phyloP scores from a whole-genome alignment of 805 yeast species.

The Ogataea angusta region DNA sequence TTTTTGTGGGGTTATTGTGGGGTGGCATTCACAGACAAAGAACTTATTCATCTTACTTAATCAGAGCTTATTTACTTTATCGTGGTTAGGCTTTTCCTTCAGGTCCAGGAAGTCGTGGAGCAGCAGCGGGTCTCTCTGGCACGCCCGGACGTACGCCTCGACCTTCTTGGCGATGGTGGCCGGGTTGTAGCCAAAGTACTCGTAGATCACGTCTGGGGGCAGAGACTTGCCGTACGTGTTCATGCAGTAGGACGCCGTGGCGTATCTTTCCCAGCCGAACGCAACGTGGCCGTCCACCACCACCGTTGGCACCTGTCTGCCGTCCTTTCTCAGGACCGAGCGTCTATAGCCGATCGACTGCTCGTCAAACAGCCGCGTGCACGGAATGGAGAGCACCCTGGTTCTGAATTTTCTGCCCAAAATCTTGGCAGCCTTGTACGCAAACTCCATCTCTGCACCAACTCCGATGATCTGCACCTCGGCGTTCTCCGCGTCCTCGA shows the following conservation, averaged over 20 bases:
- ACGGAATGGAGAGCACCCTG: slow-evolving; percentile 88
- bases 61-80: slow-evolving; percentile 21
- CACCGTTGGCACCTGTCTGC: slow-evolving; percentile 68
- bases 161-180: slow-evolving; percentile 70
- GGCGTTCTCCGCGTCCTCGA: slow-evolving; percentile 56
- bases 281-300: slow-evolving; percentile 93
- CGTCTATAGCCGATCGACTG: slow-evolving; percentile 80
- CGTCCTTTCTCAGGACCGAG: slow-evolving; percentile 83
- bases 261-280: slow-evolving; percentile 89
- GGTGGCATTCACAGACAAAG: slow-evolving; percentile 12
- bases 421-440: slow-evolving; percentile 77
- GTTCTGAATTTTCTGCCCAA: slow-evolving; percentile 60
- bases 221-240: slow-evolving; percentile 97
- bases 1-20: slow-evolving; percentile 6
- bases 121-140: slow-evolving; percentile 24
- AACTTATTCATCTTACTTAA: slow-evolving; percentile 7
- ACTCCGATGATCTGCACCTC: slow-evolving; percentile 74
- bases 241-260: slow-evolving; percentile 95
- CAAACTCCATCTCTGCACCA: slow-evolving; percentile 89
- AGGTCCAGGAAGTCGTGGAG: slow-evolving; percentile 33
- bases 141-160: slow-evolving; percentile 25
- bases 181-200: slow-evolving; percentile 84
- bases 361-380: slow-evolving; percentile 80
- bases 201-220: slow-evolving; percentile 78
- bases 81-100: slow-evolving; percentile 28